Base-by-base conservation (phyloP, 345 rosid genomes). In the Eucalyptus sideroxylon region DNA sequence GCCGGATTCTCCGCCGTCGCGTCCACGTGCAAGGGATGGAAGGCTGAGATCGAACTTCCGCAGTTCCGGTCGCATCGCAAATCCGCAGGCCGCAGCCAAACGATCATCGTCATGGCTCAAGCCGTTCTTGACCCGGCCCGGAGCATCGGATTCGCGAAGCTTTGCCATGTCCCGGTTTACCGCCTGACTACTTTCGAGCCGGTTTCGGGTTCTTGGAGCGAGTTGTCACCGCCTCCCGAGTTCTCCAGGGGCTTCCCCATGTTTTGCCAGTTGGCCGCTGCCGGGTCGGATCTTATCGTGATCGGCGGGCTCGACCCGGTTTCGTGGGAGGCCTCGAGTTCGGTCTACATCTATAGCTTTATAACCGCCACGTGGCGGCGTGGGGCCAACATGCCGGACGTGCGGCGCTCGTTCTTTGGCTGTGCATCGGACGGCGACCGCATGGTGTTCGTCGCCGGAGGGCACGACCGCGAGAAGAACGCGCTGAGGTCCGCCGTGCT, bases 291-390 rank as follows among this genome's bases (percentile, higher is more conserved):
- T 55, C 93, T 98, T 86, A 91, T 97, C 16, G 93, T 95, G 47
- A 72, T 97, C 89, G 99, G 99, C 16, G 99, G 99, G 93, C 88
- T 96, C 88, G 94, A 97, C 87, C 96, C 95, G 49, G 92, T 85
- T 42, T 94, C 92, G 15, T 98, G 96, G 96, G 96, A 94, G 90
- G 92, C 92, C 30, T 91, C 93, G 5, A 88, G 82, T 50, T 93
- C 95, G 5, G 97, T 98, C 11, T 93, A 88, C 69, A 90, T 95
- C 30, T 96, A 93, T 49, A 91, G 92, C 88, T 95, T 96, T 6
- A 34, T 94, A 56, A 90, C 93, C 3, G 95, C 91, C 23, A 89
- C 69, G 69, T 98, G 99, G 99, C 94, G 97, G 4, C 91, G 90
- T 2, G 98, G 99, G 67, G 65, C 93, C 1, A 92, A 92, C 49